Base-by-base conservation (phyloP, 805 yeast species). In the Candida ipomoeae region DNA sequence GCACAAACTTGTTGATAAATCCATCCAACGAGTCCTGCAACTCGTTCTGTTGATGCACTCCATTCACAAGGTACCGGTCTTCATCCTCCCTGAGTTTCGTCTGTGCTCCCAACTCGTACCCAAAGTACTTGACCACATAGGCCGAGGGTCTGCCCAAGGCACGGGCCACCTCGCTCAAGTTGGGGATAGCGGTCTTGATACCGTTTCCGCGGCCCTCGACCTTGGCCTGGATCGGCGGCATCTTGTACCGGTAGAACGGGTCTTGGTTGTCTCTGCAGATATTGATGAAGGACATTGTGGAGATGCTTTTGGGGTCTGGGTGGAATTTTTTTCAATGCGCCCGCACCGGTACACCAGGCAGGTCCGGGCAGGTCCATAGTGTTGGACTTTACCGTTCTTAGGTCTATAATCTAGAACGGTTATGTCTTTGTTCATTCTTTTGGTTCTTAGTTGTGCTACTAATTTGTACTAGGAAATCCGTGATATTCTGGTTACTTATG, bases 191-290 rank as follows among this genome's bases (percentile, higher is more conserved):
- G 21, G 99, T 94, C 70, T 90, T 91, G 74, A 94, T 94, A 84
- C 99, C 99, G 75, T 94, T 94, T 77, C 99, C 99, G 69, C 96
- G 83, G 71, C 99, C 99, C 76, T 94, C 98, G 58, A 89, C 89
- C 80, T 94, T 94, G 60, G 97, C 88, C 74, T 88, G 95, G 72
- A 94, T 85, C 40, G 95, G 87, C 67, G 99, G 99, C 99, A 94
- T 94, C 78, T 94, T 94, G 74, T 94, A 94, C 78, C 99, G 96
- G 83, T 94, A 94, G 71, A 94, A 94, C 41, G 97, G 97, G 77
- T 94, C 99, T 64, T 87, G 84, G 78, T 92, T 94, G 66, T 90
- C 97, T 78, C 99, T 90, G 71, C 96, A 85, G 63, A 94, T 92
- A 72, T 94, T 92, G 66, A 92, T 85, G 61, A 83, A 77, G 49